phyloP scores from a whole-genome alignment of 805 yeast genomes.

The Myxozyma melibiosi region DNA sequence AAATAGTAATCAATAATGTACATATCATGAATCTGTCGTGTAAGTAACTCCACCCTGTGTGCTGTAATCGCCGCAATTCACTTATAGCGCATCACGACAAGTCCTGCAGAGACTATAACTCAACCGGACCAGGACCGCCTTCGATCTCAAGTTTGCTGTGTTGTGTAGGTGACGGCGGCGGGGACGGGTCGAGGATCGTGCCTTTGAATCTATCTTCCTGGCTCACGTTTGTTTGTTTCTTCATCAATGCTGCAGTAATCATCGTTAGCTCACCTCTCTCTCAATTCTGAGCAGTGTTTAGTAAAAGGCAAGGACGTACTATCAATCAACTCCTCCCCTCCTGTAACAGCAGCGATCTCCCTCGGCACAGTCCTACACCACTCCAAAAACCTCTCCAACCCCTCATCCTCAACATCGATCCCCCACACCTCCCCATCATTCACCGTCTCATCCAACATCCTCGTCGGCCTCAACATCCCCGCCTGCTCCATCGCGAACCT shows the following conservation, averaged over 20 bases:
- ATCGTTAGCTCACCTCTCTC: neutral
- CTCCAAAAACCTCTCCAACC: constrained; percentile 29
- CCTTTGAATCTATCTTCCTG: constrained; percentile 33
- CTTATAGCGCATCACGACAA: too few species aligned
- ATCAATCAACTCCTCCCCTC: constrained; percentile 20
- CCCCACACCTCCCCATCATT: constrained; percentile 25
- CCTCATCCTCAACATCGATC: constrained; percentile 24
- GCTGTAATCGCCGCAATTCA: too few species aligned
- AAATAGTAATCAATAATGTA: too few species aligned
- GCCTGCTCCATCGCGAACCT: constrained; percentile 64
- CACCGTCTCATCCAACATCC: constrained; percentile 28
- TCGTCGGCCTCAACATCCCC: constrained; percentile 60
- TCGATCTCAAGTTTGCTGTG: constrained; percentile 7
- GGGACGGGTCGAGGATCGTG: constrained; percentile 26
- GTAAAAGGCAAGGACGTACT: constrained; percentile 10
- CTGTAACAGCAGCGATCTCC: constrained; percentile 17
- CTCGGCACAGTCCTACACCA: constrained; percentile 24
- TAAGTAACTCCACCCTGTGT: too few species aligned
- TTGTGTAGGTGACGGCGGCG: constrained; percentile 7
- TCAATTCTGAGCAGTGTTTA: too few species aligned
- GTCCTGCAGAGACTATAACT: neutral
- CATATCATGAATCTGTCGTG: too few species aligned
- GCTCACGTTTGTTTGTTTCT: constrained; percentile 27
- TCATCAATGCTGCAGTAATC: constrained; percentile 20
- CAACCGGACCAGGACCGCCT: constrained; percentile 27